A percentile compares a stretch with the other conserved stretches of the same genome.
Evolutionary conservation across 176 grass and related monocot species (phyloP).

Genomic region (Oryza meyeriana): DNA sequence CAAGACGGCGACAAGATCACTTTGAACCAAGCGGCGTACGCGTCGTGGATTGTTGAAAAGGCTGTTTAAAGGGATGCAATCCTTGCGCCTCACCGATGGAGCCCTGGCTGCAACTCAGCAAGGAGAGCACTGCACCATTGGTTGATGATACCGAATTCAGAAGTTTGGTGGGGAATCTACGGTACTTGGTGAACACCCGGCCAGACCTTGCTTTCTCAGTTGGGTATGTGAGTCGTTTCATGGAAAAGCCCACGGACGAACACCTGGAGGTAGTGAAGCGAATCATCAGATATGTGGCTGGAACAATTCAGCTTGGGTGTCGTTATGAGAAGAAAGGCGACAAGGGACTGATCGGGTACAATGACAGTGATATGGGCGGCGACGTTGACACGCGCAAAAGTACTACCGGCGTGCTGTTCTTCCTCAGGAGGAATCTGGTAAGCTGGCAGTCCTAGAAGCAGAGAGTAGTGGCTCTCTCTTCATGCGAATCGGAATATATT

Average conservation of each 20-base stretch:
- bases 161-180: not conserved
- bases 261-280: not conserved
- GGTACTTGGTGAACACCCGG: not conserved
- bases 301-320: too few relatives aligned
- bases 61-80: too few relatives aligned
- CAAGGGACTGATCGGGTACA: too few relatives aligned
- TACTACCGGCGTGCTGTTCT: not conserved
- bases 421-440: not conserved
- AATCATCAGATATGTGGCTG: too few relatives aligned
- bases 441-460: too few relatives aligned
- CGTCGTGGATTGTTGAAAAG: too few relatives aligned
- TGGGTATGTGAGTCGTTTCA: not conserved
- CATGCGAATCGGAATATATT: not conserved
- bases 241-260: not conserved
- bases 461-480: not conserved
- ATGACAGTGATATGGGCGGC: too few relatives aligned
- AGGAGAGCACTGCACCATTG: fast-evolving
- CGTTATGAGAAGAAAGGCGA: too few relatives aligned
- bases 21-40: too few relatives aligned
- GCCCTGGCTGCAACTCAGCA: not conserved
- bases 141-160: not conserved
- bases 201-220: fast-evolving
- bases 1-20: too few relatives aligned
- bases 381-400: not conserved
- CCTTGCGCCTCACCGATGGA: too few relatives aligned